Percentiles rank a stretch among this genome's conserved stretches.
phyloP scores from a whole-genome alignment of 2,329 filamentous ascomycete species.

The Pseudocercospora macadamiae region DNA sequence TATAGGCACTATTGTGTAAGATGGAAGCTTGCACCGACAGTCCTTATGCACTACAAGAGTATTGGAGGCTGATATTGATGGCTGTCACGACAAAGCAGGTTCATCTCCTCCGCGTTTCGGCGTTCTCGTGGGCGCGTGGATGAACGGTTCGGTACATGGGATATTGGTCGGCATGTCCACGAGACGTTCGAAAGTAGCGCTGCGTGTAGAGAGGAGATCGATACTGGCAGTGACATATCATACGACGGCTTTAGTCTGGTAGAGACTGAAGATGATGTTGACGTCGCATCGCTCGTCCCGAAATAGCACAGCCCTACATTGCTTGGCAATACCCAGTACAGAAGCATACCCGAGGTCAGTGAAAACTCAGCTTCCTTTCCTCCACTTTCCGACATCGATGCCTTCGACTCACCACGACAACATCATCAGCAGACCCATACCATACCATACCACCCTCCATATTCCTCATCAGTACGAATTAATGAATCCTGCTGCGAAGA shows the following conservation, averaged over 20 bases:
- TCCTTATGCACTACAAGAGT: too few species aligned
- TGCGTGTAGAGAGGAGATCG: too few species aligned
- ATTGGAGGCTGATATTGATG: background rate
- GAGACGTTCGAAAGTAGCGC: too few species aligned
- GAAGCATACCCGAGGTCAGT: background rate
- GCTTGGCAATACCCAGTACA: background rate
- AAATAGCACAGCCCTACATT: conserved; percentile 2
- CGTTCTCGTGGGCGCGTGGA: conserved; percentile 1
- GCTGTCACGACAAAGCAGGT: background rate
- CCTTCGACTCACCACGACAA: background rate
- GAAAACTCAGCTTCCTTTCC: background rate
- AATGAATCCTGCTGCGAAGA: background rate
- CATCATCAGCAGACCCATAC: background rate
- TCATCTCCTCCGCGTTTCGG: conserved; percentile 3
- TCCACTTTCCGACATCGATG: background rate
- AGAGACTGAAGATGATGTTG: too few species aligned
- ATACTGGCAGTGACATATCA: too few species aligned
- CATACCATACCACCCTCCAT: background rate
- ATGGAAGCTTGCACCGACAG: too few species aligned
- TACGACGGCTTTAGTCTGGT: too few species aligned
- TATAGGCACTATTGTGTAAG: too few species aligned
- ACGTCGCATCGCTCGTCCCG: background rate
- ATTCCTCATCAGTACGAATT: background rate
- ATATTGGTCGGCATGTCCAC: too few species aligned
- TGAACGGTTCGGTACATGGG: too few species aligned